These are phyloP conservation scores for Beauveria medogensis DNA, from an alignment of 2,329 filamentous ascomycete genomes.

Conservation along the genomic window DNA sequence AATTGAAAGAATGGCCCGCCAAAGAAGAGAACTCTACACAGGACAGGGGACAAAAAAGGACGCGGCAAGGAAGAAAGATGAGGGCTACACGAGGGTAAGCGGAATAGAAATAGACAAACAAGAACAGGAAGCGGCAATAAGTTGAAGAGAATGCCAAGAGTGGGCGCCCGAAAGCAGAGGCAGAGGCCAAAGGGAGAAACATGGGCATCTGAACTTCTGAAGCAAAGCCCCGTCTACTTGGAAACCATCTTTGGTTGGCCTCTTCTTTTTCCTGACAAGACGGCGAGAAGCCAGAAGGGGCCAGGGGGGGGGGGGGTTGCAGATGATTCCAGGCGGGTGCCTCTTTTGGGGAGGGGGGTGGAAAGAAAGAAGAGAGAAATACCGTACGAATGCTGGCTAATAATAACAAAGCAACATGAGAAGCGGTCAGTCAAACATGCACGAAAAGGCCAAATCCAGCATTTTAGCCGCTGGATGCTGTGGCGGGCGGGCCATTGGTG, in stretches of 20 bases:
- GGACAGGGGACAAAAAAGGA: background rate
- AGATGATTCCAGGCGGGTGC: background rate
- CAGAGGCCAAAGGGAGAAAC: background rate
- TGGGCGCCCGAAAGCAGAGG: background rate
- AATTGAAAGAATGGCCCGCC: background rate
- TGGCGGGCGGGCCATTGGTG: no score
- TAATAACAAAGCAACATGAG: slow-evolving; percentile 1
- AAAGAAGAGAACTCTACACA: background rate
- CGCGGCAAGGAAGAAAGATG: background rate
- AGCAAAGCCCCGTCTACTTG: slow-evolving; percentile 2
- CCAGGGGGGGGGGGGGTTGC: no score
- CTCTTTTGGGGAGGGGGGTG: background rate
- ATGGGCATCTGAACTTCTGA: slow-evolving; percentile 1
- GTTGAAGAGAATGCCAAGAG: background rate
- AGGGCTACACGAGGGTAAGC: background rate
- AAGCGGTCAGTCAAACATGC: background rate
- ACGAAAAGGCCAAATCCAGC: background rate
- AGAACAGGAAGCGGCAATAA: background rate
- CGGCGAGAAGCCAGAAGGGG: background rate
- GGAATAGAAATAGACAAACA: slow-evolving; percentile 1
- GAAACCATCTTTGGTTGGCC: background rate
- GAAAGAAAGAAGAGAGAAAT: background rate
- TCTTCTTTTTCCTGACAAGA: background rate
- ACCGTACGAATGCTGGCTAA: background rate
- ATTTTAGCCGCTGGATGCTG: background rate